Evolutionary conservation across 305 asterid genomes (phyloP).

Genomic region (Rubia balearica): DNA sequence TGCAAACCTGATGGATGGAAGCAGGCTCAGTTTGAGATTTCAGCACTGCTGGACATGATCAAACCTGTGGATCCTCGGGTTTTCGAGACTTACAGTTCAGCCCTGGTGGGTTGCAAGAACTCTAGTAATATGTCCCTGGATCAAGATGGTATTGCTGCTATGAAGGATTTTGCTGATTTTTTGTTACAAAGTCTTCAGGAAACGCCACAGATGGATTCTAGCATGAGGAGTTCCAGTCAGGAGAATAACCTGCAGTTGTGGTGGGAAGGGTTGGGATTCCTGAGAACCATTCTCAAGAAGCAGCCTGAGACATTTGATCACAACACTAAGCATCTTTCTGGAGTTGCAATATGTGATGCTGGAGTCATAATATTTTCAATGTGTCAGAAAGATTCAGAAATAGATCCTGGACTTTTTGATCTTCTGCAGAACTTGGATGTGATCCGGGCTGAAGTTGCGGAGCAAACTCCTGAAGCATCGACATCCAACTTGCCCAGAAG

Average conservation of each 20-base stretch:
- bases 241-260: neutral
- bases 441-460: neutral
- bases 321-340: neutral
- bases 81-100: neutral
- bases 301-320: neutral
- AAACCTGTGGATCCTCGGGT: neutral
- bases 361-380: neutral
- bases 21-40: neutral
- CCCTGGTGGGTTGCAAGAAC: neutral
- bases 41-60: neutral
- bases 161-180: conserved; percentile 4
- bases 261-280: neutral
- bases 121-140: neutral
- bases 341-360: neutral
- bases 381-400: neutral
- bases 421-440: neutral
- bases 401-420: neutral
- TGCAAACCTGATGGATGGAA: too few species aligned
- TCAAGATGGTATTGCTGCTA: neutral
- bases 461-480: neutral
- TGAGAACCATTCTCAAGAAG: conserved; percentile 4
- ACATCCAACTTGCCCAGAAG: neutral
- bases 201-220: neutral
- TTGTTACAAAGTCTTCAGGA: neutral
- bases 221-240: neutral